Percentiles rank a stretch among this genome's conserved stretches.
These are phyloP conservation scores for Achaetomiella virescens DNA, from an alignment of 495 filamentous ascomycete species.

Conservation along the genomic window DNA sequence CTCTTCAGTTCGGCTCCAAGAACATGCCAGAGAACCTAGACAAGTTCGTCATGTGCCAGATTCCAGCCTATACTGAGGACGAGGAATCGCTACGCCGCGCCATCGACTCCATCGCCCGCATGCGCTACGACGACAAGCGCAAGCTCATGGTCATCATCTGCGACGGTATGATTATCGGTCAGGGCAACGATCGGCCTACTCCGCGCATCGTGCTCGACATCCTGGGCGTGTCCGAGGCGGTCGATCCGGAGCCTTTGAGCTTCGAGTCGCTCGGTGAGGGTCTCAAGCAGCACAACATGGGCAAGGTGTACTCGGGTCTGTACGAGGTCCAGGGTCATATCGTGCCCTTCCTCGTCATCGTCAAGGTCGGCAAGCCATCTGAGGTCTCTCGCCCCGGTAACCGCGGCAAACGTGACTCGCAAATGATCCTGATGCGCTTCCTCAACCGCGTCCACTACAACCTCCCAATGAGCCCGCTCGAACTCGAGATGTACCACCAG, in stretches of 20 bases:
- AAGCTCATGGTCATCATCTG: slow-evolving; percentile 92
- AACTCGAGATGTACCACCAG: slow-evolving; percentile 98
- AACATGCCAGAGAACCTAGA: slow-evolving; percentile 91
- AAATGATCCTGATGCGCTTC: slow-evolving; percentile 97
- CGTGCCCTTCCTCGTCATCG: slow-evolving; percentile 92
- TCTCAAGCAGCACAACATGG: slow-evolving; percentile 98
- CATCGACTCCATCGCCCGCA: slow-evolving; percentile 91
- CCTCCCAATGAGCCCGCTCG: slow-evolving; percentile 87
- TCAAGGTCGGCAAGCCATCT: slow-evolving; percentile 95
- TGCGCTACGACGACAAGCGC: slow-evolving; percentile 97
- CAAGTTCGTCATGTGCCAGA: slow-evolving; percentile 97
- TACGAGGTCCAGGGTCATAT: slow-evolving; percentile 98
- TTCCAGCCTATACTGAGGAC: slow-evolving; percentile 96
- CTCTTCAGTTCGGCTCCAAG: slow-evolving; percentile 87
- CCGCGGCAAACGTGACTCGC: slow-evolving; percentile 97
- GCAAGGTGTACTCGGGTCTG: slow-evolving; percentile 93
- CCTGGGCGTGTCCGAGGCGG: slow-evolving; percentile 82
- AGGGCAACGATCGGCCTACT: slow-evolving; percentile 94
- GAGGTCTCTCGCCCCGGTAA: slow-evolving; percentile 96
- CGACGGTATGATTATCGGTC: slow-evolving; percentile 99
- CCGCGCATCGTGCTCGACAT: slow-evolving; percentile 96
- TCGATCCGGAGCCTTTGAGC: slow-evolving; percentile 95
- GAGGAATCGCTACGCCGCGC: slow-evolving; percentile 95
- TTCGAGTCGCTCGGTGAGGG: slow-evolving; percentile 97
- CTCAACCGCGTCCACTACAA: slow-evolving; percentile 98